phyloP scores from a whole-genome alignment of 1,139 yeast genomes.

The Yamadazyma sp. region DNA sequence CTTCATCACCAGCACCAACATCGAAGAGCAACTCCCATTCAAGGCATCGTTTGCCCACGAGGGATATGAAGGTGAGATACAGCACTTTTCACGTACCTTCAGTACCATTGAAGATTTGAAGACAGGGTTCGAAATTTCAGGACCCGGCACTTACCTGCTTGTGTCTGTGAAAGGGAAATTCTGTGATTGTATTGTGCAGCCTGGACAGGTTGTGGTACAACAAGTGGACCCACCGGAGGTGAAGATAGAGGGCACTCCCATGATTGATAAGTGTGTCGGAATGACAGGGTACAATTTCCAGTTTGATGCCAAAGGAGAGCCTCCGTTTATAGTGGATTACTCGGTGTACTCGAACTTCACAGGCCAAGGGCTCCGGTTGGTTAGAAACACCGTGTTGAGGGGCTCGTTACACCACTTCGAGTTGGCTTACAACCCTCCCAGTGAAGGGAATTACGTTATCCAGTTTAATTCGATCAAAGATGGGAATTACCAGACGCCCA shows the following conservation, averaged over 20 bases:
- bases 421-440: constrained; percentile 71
- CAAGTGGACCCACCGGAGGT: constrained; percentile 50
- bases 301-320: constrained; percentile 73
- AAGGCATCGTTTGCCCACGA: constrained; percentile 38
- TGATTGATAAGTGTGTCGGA: constrained; percentile 88
- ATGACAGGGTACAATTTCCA: constrained; percentile 74
- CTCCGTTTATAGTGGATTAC: constrained; percentile 74
- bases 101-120: constrained; percentile 27
- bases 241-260: constrained; percentile 54
- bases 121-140: constrained; percentile 39
- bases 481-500: constrained; percentile 45
- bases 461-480: constrained; percentile 63
- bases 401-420: constrained; percentile 28
- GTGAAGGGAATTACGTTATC: constrained; percentile 79
- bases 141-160: constrained; percentile 66
- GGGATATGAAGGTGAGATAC: constrained; percentile 22
- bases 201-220: constrained; percentile 22
- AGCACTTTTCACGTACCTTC: constrained; percentile 36
- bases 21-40: constrained; percentile 45
- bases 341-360: constrained; percentile 50
- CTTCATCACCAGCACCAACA: constrained; percentile 20
- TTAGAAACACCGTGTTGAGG: constrained; percentile 22
- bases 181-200: constrained; percentile 66
- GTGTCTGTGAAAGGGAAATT: constrained; percentile 52
- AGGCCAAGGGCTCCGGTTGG: constrained; percentile 29